These are phyloP conservation scores for Fusarium virguliforme DNA, from an alignment of 2,329 filamentous ascomycete genomes.

Conservation along the genomic window DNA sequence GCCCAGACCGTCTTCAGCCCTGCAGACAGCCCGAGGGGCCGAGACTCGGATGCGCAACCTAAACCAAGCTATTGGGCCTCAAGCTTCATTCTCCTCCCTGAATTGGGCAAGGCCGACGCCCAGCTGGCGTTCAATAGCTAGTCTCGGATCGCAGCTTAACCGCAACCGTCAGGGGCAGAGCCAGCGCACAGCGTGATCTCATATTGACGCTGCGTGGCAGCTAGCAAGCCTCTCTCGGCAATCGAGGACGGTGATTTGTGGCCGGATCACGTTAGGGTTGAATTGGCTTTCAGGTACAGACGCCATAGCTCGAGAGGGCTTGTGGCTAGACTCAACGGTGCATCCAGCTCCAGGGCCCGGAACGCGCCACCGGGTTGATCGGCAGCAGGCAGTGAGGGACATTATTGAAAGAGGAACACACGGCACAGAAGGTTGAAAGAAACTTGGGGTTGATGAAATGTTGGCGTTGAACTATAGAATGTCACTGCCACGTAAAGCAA, in stretches of 20 bases:
- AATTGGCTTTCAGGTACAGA: constrained; percentile 2
- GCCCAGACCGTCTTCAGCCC: background rate
- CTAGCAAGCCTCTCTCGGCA: constrained; percentile 10
- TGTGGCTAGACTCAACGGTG: constrained; percentile 10
- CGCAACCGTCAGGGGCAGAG: background rate
- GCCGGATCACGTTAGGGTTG: background rate
- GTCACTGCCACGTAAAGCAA: constrained; percentile 7
- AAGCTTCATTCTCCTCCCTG: constrained; percentile 7
- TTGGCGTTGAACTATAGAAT: background rate
- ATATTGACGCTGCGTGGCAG: constrained; percentile 5
- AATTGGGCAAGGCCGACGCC: background rate
- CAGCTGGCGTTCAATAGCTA: constrained; percentile 7
- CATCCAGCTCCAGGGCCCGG: constrained; percentile 1
- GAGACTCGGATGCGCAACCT: background rate
- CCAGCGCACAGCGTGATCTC: constrained; percentile 2
- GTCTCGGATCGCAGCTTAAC: constrained; percentile 1
- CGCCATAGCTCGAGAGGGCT: background rate
- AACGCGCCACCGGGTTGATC: constrained; percentile 7
- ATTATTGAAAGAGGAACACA: background rate
- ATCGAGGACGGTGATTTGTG: background rate
- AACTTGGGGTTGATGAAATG: background rate
- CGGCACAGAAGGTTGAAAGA: background rate
- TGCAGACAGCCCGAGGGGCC: background rate
- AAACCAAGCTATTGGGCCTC: constrained; percentile 10
- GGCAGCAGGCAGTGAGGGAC: background rate